Evolutionary conservation across 176 grass and related monocot species (phyloP).

Genomic region (Carex kokanica): DNA sequence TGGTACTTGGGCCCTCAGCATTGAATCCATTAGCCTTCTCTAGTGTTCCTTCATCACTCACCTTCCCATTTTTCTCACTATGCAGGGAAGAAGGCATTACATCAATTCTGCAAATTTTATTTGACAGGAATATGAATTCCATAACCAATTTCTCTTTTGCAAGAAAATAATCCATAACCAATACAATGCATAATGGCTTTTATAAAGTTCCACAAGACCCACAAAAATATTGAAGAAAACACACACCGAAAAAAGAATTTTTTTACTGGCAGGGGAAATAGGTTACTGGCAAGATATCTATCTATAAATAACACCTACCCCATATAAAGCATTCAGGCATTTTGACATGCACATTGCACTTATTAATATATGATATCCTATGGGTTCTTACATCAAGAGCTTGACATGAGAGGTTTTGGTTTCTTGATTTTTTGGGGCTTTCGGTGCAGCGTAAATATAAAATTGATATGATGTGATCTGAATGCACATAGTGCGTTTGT

Average conservation of each 20-base stretch:
- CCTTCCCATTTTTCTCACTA: conserved; percentile 28
- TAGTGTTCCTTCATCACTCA: conserved; percentile 36
- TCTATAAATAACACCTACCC: neutral
- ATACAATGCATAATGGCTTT: neutral
- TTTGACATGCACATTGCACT: neutral
- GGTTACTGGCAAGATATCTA: neutral
- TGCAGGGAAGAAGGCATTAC: neutral
- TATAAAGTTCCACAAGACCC: neutral
- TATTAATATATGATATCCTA: neutral
- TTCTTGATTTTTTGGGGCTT: neutral
- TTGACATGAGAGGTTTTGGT: neutral
- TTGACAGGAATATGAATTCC: neutral
- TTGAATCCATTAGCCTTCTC: conserved; percentile 22
- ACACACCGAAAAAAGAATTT: neutral
- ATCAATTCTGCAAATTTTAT: conserved; percentile 22
- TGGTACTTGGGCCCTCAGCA: neutral
- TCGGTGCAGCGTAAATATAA: neutral
- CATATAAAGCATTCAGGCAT: neutral
- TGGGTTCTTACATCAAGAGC: neutral
- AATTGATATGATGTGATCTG: neutral
- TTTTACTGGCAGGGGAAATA: neutral
- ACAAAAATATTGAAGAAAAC: neutral
- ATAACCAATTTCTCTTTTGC: neutral
- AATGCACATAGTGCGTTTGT: neutral
- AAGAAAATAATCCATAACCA: neutral